phyloP scores from a whole-genome alignment of 306 rosid genomes.

The Pyrus bretschneideri region DNA sequence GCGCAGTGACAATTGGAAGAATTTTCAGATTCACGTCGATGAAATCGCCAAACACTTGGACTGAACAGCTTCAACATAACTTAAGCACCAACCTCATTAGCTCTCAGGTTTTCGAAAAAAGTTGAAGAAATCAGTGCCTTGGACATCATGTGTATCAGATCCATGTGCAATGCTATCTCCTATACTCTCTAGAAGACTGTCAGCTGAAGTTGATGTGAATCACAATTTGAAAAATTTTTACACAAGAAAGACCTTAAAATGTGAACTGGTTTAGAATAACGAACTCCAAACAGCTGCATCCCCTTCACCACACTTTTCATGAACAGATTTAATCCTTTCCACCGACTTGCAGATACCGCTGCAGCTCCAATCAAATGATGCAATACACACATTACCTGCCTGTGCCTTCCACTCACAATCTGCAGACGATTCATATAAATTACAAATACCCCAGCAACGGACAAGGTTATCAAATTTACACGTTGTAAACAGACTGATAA shows the following conservation, averaged over 20 bases:
- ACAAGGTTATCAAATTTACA: not conserved
- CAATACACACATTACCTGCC: slow-evolving; percentile 85
- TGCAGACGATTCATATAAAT: slow-evolving; percentile 24
- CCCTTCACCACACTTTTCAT: slow-evolving; percentile 93
- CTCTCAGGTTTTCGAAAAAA: not conserved
- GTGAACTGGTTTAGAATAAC: slow-evolving; percentile 29
- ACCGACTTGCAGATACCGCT: slow-evolving; percentile 99
- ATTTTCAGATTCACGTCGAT: slow-evolving; percentile 15
- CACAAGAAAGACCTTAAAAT: slow-evolving; percentile 9
- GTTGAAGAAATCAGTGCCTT: not conserved
- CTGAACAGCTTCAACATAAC: slow-evolving; percentile 17
- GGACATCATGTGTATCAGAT: slow-evolving; percentile 12
- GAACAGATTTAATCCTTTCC: slow-evolving; percentile 84
- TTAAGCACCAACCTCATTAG: slow-evolving; percentile 14
- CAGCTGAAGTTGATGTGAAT: slow-evolving; percentile 5
- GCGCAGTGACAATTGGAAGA: slow-evolving; percentile 8
- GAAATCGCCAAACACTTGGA: slow-evolving; percentile 9
- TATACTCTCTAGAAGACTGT: slow-evolving; percentile 22
- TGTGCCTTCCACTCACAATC: slow-evolving; percentile 99
- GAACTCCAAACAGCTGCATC: slow-evolving; percentile 87
- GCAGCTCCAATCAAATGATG: slow-evolving; percentile 98
- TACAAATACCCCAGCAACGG: not conserved
- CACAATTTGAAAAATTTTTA: slow-evolving; percentile 7
- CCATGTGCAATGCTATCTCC: slow-evolving; percentile 16
- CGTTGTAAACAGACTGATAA: not conserved